Conservation (phyloP, 108 stramenopile genomes). For the Bacterosira constricta region DNA sequence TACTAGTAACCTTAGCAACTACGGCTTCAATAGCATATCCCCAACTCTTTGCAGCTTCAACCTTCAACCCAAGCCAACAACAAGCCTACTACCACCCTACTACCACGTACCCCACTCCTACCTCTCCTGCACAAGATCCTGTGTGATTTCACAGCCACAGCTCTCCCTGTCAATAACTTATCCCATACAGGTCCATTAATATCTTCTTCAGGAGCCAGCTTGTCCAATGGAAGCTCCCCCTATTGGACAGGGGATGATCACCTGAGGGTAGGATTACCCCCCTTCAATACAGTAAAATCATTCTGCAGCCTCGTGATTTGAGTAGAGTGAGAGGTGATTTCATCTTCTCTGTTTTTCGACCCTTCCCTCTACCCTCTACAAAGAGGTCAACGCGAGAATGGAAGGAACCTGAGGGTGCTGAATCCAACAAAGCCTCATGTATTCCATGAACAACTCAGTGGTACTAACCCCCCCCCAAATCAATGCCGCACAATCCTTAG, state of each 20-base stretch:
- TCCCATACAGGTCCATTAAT: too few species aligned
- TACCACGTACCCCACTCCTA: not conserved
- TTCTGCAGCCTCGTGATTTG: too few species aligned
- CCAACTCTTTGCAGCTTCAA: not conserved
- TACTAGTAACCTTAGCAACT: not conserved
- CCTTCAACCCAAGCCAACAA: not conserved
- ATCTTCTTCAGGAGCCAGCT: too few species aligned
- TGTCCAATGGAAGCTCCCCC: too few species aligned
- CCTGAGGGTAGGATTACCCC: too few species aligned
- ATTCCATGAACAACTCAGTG: not conserved
- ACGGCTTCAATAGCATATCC: constrained; percentile 3
- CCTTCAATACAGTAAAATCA: too few species aligned
- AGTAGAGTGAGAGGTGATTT: too few species aligned
- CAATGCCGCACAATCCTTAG: not conserved
- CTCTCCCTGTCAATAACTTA: too few species aligned
- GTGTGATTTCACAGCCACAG: too few species aligned
- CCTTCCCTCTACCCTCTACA: not conserved
- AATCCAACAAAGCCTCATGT: not conserved
- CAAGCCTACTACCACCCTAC: not conserved
- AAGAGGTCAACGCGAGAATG: constrained; percentile 2
- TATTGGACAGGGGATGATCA: too few species aligned
- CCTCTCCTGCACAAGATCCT: not conserved
- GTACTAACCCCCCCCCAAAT: not conserved
- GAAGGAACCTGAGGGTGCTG: not conserved
- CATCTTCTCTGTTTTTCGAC: not conserved